Percentiles rank a stretch among this genome's conserved stretches.
Conservation (phyloP, 768 basidiomycete species). For the Symmetrospora coprosmae region DNA sequence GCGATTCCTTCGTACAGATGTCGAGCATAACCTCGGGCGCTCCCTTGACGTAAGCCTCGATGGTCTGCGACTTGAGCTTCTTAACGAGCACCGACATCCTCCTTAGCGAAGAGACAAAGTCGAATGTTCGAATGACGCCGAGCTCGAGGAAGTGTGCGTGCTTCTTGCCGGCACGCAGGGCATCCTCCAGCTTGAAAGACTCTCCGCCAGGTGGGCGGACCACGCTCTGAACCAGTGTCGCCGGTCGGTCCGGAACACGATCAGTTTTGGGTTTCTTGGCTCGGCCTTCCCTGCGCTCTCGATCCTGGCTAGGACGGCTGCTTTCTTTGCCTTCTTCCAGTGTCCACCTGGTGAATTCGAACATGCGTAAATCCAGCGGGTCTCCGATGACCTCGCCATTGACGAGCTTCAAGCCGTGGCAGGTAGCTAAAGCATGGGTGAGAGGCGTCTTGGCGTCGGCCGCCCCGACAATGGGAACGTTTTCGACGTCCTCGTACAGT, state of each 20-base stretch:
- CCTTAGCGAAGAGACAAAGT: slow-evolving; percentile 82
- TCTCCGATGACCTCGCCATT: slow-evolving; percentile 81
- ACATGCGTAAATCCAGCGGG: slow-evolving; percentile 95
- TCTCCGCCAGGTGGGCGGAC: slow-evolving; percentile 90
- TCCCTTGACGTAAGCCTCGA: slow-evolving; percentile 99
- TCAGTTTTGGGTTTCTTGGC: slow-evolving; percentile 18
- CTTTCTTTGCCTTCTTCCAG: slow-evolving; percentile 70
- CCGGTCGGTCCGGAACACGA: slow-evolving; percentile 45
- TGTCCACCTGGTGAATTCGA: slow-evolving; percentile 89
- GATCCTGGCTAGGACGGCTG: slow-evolving; percentile 34
- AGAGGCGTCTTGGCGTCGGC: slow-evolving; percentile 61
- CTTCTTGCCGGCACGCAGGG: slow-evolving; percentile 68
- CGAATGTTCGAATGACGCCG: slow-evolving; percentile 88
- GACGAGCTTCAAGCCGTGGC: slow-evolving; percentile 85
- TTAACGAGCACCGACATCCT: slow-evolving; percentile 98
- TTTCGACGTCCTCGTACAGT: slow-evolving; percentile 68
- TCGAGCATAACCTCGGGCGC: slow-evolving; percentile 95
- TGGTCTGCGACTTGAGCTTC: slow-evolving; percentile 75
- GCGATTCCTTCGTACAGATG: slow-evolving; percentile 81
- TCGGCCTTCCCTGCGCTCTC: slow-evolving; percentile 2
- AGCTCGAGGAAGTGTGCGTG: slow-evolving; percentile 93
- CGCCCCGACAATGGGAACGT: slow-evolving; percentile 52
- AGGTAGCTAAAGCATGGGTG: slow-evolving; percentile 83
- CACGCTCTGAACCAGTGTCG: slow-evolving; percentile 86
- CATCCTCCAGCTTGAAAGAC: slow-evolving; percentile 81